phyloP scores from a whole-genome alignment of 306 rosid species.

The Cucurbita ficifolia region DNA sequence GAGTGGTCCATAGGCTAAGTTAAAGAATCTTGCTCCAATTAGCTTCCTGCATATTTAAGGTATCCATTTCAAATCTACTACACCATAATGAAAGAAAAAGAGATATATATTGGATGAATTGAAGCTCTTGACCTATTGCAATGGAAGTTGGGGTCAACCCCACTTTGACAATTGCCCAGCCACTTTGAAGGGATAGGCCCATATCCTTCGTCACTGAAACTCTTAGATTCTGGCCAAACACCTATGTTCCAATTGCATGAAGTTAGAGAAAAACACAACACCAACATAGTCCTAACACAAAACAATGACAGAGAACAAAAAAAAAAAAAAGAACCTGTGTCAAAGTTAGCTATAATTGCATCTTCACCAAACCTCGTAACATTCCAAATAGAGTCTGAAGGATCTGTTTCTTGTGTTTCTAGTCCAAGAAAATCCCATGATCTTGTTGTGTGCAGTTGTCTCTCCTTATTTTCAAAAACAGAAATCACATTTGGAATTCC shows the following conservation, averaged over 20 bases:
- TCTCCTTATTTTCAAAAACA: not conserved
- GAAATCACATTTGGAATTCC: not conserved
- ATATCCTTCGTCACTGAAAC: conserved; percentile 46
- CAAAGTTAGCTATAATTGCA: not conserved
- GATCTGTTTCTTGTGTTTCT: not conserved
- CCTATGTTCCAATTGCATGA: conserved; percentile 14
- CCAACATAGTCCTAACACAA: too few species aligned
- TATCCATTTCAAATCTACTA: not conserved
- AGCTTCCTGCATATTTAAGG: not conserved
- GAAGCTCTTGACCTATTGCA: conserved; percentile 34
- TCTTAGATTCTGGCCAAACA: conserved; percentile 63
- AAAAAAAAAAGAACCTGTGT: not conserved
- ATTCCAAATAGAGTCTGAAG: not conserved
- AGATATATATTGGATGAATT: not conserved
- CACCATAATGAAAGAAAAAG: not conserved
- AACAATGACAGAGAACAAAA: too few species aligned
- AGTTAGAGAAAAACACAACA: not conserved
- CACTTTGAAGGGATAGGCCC: conserved; percentile 54
- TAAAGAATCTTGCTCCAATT: conserved; percentile 1
- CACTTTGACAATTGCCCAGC: conserved; percentile 40
- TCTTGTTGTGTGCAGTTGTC: not conserved
- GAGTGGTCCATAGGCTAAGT: not conserved
- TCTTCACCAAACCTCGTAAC: not conserved
- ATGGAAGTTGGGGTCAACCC: conserved; percentile 7
- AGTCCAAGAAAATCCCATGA: not conserved